Evolutionary conservation across 1,139 yeast genomes (phyloP).

Genomic region (Taphrina pruni): DNA sequence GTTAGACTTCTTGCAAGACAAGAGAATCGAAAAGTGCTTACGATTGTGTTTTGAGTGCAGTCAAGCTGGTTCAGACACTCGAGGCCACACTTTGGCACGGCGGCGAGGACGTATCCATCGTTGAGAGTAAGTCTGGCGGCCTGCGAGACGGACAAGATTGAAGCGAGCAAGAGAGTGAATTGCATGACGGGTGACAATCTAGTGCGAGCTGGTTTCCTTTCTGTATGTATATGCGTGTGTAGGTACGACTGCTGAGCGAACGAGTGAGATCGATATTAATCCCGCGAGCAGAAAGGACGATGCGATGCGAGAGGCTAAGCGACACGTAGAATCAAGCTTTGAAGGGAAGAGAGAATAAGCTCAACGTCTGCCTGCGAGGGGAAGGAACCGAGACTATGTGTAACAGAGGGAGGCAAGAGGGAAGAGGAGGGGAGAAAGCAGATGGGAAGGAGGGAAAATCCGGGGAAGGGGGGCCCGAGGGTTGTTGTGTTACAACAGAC

Average conservation of each 20-base stretch:
- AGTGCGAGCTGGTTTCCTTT: not conserved
- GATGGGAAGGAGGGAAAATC: not conserved
- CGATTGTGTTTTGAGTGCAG: conserved; percentile 16
- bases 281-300: too few relatives aligned
- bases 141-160: conserved; percentile 8
- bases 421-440: not conserved
- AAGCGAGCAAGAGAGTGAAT: conserved; percentile 3
- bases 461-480: not conserved
- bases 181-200: not conserved
- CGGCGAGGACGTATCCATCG: not conserved
- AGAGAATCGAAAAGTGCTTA: not conserved
- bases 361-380: not conserved
- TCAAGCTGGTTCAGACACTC: conserved; percentile 12
- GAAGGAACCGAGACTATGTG: not conserved
- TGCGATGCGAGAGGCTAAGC: too few relatives aligned
- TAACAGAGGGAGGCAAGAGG: not conserved
- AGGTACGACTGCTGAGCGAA: too few relatives aligned
- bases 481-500: too few relatives aligned
- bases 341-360: not conserved
- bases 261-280: not conserved
- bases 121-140: conserved; percentile 14
- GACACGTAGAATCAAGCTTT: too few relatives aligned
- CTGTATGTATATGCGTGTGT: too few relatives aligned
- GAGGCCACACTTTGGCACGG: conserved; percentile 17
- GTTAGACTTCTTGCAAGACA: too few relatives aligned